These are phyloP conservation scores for Pythium pyrilobum DNA, from an alignment of 352 stramenopile genomes.

Conservation along the genomic window DNA sequence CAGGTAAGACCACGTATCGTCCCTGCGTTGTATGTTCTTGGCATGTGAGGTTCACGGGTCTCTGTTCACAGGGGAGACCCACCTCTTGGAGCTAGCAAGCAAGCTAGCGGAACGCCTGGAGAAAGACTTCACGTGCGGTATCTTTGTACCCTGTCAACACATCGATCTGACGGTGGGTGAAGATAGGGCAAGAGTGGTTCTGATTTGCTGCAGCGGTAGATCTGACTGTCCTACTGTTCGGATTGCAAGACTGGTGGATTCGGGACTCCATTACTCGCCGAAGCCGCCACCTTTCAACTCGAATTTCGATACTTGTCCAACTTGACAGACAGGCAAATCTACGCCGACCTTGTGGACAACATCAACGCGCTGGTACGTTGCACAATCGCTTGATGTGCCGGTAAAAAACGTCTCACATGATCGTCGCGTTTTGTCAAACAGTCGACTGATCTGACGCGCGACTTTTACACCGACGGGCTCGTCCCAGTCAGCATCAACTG, in stretches of 20 bases:
- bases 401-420: neutral
- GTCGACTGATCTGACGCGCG: constrained; percentile 7
- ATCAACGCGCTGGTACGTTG: constrained; percentile 33
- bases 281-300: constrained; percentile 54
- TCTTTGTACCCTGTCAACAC: constrained; percentile 28
- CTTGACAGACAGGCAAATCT: constrained; percentile 29
- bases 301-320: constrained; percentile 55
- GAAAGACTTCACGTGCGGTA: constrained; percentile 29
- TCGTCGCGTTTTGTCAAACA: neutral
- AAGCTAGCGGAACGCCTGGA: constrained; percentile 31
- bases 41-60: too few species aligned
- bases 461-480: constrained; percentile 21
- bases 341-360: constrained; percentile 28
- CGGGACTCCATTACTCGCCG: constrained; percentile 31
- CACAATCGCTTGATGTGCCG: too few species aligned
- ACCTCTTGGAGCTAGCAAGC: constrained; percentile 39
- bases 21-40: too few species aligned
- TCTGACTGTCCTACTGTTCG: too few species aligned
- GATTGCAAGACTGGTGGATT: neutral
- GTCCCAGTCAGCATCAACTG: constrained; percentile 24
- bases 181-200: neutral
- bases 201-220: neutral
- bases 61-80: constrained; percentile 22
- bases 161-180: constrained; percentile 34
- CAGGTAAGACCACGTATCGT: constrained; percentile 24